These are phyloP conservation scores for Pleurotus pulmonarius DNA, from an alignment of 768 basidiomycete genomes.

Conservation along the genomic window DNA sequence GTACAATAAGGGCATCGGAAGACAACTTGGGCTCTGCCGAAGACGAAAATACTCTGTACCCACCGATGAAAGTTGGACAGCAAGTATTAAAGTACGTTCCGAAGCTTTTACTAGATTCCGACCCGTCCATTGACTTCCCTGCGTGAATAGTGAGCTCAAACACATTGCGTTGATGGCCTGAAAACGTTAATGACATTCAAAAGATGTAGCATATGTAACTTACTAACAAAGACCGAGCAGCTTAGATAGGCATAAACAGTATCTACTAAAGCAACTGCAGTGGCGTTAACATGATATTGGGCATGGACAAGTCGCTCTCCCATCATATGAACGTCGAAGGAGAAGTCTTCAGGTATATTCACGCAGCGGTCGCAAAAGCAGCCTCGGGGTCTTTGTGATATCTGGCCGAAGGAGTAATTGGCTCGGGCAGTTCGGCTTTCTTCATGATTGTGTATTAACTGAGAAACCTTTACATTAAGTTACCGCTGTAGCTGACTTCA, in stretches of 20 bases:
- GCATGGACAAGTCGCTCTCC: neutral
- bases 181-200: conserved; percentile 12
- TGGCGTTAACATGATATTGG: neutral
- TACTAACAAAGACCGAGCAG: no score
- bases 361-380: no score
- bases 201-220: no score
- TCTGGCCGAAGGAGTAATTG: conserved; percentile 12
- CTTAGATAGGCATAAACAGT: neutral
- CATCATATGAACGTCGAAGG: neutral
- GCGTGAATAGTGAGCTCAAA: conserved; percentile 61
- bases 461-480: no score
- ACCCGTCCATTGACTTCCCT: no score
- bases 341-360: no score
- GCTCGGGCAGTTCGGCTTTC: no score
- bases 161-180: conserved; percentile 79
- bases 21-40: conserved; percentile 33
- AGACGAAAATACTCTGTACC: conserved; percentile 46
- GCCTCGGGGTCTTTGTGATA: no score
- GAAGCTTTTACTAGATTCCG: neutral
- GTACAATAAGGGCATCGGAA: conserved; percentile 36
- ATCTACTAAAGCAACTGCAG: neutral
- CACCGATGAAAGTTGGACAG: conserved; percentile 83
- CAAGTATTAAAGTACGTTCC: conserved; percentile 74
- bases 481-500: neutral
- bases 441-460: no score